Percentiles rank a stretch among this genome's conserved stretches.
These are phyloP conservation scores for Syncephalastrum sp. DNA, from an alignment of 371 early-diverging fungal genomes.

Conservation along the genomic window DNA sequence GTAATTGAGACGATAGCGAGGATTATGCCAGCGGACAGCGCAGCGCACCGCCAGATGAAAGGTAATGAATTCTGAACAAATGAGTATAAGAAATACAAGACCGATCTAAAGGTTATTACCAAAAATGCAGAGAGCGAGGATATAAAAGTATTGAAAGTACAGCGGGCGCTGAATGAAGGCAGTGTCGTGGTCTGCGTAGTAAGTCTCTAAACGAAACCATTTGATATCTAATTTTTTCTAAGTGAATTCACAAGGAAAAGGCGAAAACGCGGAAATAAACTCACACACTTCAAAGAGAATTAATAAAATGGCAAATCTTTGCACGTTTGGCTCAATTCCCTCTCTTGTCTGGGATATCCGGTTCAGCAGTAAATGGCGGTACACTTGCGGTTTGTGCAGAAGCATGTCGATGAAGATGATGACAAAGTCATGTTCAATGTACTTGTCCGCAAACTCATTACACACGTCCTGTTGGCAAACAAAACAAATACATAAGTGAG, in stretches of 20 bases:
- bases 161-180: slow-evolving; percentile 62
- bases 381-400: slow-evolving; percentile 88
- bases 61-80: slow-evolving; percentile 39
- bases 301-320: slow-evolving; percentile 78
- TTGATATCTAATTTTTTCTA: slow-evolving; percentile 67
- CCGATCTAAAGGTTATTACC: slow-evolving; percentile 37
- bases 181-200: slow-evolving; percentile 48
- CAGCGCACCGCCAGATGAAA: slow-evolving; percentile 45
- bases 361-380: slow-evolving; percentile 89
- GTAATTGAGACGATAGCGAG: slow-evolving; percentile 51
- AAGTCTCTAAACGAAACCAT: slow-evolving; percentile 86
- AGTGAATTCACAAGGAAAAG: neutral
- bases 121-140: slow-evolving; percentile 70
- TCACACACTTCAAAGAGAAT: slow-evolving; percentile 89
- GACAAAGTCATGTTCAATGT: slow-evolving; percentile 89
- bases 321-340: slow-evolving; percentile 66
- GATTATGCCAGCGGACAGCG: slow-evolving; percentile 25
- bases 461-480: slow-evolving; percentile 60
- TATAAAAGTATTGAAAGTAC: slow-evolving; percentile 77
- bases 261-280: neutral
- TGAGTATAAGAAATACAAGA: neutral
- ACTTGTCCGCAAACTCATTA: slow-evolving; percentile 88
- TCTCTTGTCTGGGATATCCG: slow-evolving; percentile 53
- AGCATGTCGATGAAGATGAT: slow-evolving; percentile 94
- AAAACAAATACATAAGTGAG: neutral